Evolutionary conservation across 805 yeast species (phyloP).

Genomic region (Saturnispora sanitii): DNA sequence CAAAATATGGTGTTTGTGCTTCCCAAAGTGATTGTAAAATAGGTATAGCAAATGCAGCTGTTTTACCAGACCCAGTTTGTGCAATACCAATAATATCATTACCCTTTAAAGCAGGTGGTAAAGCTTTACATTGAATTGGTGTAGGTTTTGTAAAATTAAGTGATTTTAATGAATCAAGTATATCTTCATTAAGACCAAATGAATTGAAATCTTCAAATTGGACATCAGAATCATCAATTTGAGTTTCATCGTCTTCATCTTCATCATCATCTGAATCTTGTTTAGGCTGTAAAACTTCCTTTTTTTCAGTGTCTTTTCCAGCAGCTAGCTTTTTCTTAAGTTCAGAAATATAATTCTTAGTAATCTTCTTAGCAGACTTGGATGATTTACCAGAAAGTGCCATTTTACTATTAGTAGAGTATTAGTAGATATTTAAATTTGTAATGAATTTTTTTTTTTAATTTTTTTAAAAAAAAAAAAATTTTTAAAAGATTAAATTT

Average conservation of each 20-base stretch:
- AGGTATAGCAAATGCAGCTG: conserved; percentile 97
- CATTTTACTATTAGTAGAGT: neutral
- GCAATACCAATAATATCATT: conserved; percentile 93
- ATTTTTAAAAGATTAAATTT: neutral
- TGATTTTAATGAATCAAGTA: conserved; percentile 67
- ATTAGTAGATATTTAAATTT: neutral
- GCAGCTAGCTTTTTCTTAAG: conserved; percentile 22
- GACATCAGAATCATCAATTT: conserved; percentile 6
- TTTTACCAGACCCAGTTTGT: conserved; percentile 96
- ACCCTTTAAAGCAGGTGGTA: conserved; percentile 85
- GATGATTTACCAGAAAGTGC: conserved; percentile 4
- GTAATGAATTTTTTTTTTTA: neutral
- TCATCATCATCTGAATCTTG: conserved; percentile 12
- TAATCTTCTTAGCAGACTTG: conserved; percentile 11
- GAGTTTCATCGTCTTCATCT: conserved; percentile 12
- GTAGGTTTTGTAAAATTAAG: conserved; percentile 78
- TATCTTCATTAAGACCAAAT: conserved; percentile 62
- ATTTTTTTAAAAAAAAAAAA: neutral
- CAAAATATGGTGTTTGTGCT: conserved; percentile 79
- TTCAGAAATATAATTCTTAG: conserved; percentile 20
- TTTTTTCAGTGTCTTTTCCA: conserved; percentile 10
- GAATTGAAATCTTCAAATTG: conserved; percentile 34
- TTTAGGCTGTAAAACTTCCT: conserved; percentile 25
- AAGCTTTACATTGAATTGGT: conserved; percentile 85
- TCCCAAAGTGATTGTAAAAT: conserved; percentile 86